These are phyloP conservation scores for Phlebiopsis flavidoalba DNA, from an alignment of 768 basidiomycete species.

Conservation along the genomic window DNA sequence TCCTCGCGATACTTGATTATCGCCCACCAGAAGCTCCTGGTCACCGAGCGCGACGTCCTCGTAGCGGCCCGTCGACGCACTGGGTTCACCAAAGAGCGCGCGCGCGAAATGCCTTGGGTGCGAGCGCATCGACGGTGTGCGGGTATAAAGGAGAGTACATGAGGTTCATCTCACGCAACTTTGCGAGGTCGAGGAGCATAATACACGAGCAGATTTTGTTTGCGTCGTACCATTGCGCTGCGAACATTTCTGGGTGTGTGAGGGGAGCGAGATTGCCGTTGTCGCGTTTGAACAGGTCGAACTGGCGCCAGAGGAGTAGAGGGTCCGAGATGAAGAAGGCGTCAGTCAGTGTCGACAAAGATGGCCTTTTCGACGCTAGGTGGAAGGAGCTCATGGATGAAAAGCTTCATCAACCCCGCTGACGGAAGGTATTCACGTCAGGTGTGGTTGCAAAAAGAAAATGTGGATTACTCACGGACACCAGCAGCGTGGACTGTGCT, in stretches of 20 bases:
- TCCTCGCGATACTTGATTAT: slow-evolving; percentile 39
- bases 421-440: not conserved
- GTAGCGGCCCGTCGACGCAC: slow-evolving; percentile 30
- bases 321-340: slow-evolving; percentile 46
- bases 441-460: not conserved
- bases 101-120: slow-evolving; percentile 37
- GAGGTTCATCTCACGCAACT: slow-evolving; percentile 36
- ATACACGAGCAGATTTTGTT: slow-evolving; percentile 47
- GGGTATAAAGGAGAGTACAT: slow-evolving; percentile 42
- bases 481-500: slow-evolving; percentile 43
- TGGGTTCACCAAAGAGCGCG: slow-evolving; percentile 40
- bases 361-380: slow-evolving; percentile 38
- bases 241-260: slow-evolving; percentile 36
- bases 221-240: slow-evolving; percentile 39
- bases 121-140: slow-evolving; percentile 24
- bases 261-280: slow-evolving; percentile 37
- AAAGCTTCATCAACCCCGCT: slow-evolving; percentile 51
- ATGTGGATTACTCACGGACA: slow-evolving; percentile 31
- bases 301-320: slow-evolving; percentile 39
- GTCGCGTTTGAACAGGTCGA: slow-evolving; percentile 27
- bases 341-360: slow-evolving; percentile 48
- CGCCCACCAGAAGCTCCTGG: slow-evolving; percentile 52
- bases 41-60: slow-evolving; percentile 44
- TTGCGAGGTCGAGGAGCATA: slow-evolving; percentile 46
- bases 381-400: slow-evolving; percentile 47